Conservation (phyloP, 2,329 filamentous ascomycete genomes). For the Didymella glomerata region DNA sequence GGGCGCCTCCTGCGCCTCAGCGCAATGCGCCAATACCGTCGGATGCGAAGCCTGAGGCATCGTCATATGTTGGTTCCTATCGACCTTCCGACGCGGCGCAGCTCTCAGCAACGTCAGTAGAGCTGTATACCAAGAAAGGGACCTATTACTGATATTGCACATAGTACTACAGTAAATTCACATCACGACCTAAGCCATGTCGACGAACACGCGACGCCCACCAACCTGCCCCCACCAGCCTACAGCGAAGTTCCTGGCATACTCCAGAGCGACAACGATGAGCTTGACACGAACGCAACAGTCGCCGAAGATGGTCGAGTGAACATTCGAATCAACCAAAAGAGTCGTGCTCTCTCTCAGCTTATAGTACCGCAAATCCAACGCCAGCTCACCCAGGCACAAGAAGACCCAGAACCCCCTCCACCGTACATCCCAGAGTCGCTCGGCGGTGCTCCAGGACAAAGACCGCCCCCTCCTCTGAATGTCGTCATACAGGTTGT, state of each 20-base stretch:
- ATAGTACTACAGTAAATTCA: constrained; percentile 25
- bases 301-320: constrained; percentile 52
- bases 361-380: constrained; percentile 52
- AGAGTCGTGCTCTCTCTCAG: constrained; percentile 47
- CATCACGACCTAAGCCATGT: constrained; percentile 29
- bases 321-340: constrained; percentile 53
- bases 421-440: constrained; percentile 77
- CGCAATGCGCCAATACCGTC: constrained; percentile 15
- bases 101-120: constrained; percentile 25
- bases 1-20: constrained; percentile 3
- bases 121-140: background rate
- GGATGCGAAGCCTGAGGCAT: constrained; percentile 37
- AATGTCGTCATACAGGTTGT: constrained; percentile 61
- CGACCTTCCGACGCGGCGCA: constrained; percentile 33
- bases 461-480: constrained; percentile 59
- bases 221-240: constrained; percentile 47
- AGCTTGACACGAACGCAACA: constrained; percentile 57
- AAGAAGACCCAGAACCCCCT: constrained; percentile 65
- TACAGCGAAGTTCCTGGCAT: constrained; percentile 55
- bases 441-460: constrained; percentile 68
- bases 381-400: constrained; percentile 50
- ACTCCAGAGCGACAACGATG: constrained; percentile 49
- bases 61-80: constrained; percentile 40
- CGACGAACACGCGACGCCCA: constrained; percentile 26
- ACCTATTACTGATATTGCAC: constrained; percentile 20